Base-by-base conservation (phyloP, 495 filamentous ascomycete genomes). In the Neurospora sp. region DNA sequence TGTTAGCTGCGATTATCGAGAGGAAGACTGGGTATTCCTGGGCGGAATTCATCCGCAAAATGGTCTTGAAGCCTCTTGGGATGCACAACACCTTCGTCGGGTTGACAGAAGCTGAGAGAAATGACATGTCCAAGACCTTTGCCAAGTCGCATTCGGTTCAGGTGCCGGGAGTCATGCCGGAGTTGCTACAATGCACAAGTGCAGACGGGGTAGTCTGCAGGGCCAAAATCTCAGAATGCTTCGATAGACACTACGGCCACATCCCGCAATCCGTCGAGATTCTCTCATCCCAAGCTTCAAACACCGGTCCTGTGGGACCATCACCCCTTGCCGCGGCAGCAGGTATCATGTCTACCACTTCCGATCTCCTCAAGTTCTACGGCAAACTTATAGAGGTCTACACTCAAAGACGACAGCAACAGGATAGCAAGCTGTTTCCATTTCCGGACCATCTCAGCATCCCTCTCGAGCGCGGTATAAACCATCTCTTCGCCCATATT, bases 331-430 rank as follows among this genome's bases (percentile, higher is more conserved):
- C 69, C 5, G 75, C 73, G 2, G 77, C 75, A 18, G 73, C 73
- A 20, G 77, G 77, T 0, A 75, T 78, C 18, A 20, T 77, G 71
- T 78, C 77, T n/a, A 71, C 73, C 2, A 60, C 72, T 1, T 12
- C 11, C 2, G 77, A 78, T 20, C 69, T 77, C 9, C 37, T 75
- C 40, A 75, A 71, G 40, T 72, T 78, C 37, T 75, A 74, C 41
- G 18, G 23, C 6, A 60, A 44, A 9, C 40, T 77, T 31, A 39
- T 77, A 1, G 18, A 72, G 4, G 70, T 77, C 14, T 74, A 60
- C 72, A 20, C 70, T 66, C 11, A 60, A 10, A 23, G 20, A 35
- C 20, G 6, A 73, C 14, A 8, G 9, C 35, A 20, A 27, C 20
- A 38, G 31, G 20, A 27, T 16, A 40, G n/a, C 11, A 35, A 39